Evolutionary conservation across 2,329 filamentous ascomycete genomes (phyloP).

Genomic region (Fusarium haematococcum): DNA sequence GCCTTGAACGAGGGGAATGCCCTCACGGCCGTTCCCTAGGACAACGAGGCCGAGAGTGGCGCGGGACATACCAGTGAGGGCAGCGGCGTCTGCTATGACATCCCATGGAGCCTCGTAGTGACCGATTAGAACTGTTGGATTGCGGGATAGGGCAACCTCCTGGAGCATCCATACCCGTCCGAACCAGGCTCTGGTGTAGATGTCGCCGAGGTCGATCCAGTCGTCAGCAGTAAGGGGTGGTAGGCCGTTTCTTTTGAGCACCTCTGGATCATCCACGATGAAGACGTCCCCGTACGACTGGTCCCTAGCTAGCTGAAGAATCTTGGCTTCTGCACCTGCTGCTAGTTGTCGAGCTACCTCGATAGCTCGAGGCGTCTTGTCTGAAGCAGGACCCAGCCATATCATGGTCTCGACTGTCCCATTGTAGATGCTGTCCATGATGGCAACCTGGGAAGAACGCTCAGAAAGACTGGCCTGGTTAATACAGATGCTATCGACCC

Average conservation of each 20-base stretch:
- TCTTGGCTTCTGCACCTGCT: constrained; percentile 19
- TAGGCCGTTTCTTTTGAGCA: constrained; percentile 28
- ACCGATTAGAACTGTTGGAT: constrained; percentile 38
- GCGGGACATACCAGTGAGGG: constrained; percentile 25
- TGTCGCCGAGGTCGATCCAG: constrained; percentile 25
- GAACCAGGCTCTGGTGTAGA: constrained; percentile 43
- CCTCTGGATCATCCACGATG: constrained; percentile 27
- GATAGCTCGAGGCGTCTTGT: constrained; percentile 13
- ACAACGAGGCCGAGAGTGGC: constrained; percentile 26
- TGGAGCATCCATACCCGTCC: constrained; percentile 46
- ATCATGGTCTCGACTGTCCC: constrained; percentile 33
- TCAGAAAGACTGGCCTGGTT: constrained; percentile 35
- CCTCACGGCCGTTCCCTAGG: neutral
- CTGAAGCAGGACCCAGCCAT: constrained; percentile 35
- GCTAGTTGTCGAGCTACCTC: constrained; percentile 17
- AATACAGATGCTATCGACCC: constrained; percentile 44
- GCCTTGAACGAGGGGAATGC: constrained; percentile 20
- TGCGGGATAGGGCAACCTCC: constrained; percentile 40
- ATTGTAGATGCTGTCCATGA: constrained; percentile 41
- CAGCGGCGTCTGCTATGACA: constrained; percentile 26
- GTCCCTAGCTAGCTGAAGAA: constrained; percentile 23
- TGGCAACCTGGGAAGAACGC: constrained; percentile 31
- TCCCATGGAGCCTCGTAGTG: constrained; percentile 30
- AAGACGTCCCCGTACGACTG: constrained; percentile 31
- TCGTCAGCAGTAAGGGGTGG: constrained; percentile 28